Conservation (phyloP, 345 rosid genomes). For the Camelina hispida region DNA sequence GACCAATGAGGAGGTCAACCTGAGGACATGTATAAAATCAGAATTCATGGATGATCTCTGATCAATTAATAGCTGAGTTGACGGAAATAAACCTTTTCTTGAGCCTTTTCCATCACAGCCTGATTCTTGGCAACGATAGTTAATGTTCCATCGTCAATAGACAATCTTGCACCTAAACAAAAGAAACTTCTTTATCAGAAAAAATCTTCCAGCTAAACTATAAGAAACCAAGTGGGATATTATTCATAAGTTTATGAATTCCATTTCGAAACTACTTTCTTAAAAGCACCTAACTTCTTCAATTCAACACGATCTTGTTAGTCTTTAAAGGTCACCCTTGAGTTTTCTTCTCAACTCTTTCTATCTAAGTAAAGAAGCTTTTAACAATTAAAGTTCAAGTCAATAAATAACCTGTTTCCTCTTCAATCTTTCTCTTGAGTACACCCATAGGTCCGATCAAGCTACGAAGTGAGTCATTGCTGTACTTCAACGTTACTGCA, state of each 20-base stretch:
- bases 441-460: constrained; percentile 89
- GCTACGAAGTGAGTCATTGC: constrained; percentile 83
- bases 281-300: constrained; percentile 5
- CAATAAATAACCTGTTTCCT: constrained; percentile 76
- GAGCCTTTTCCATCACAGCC: constrained; percentile 73
- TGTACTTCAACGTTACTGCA: constrained; percentile 77
- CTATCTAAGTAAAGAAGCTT: constrained; percentile 6
- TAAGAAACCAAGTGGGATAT: neutral
- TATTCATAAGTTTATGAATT: constrained; percentile 3
- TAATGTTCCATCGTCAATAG: constrained; percentile 77
- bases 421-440: constrained; percentile 83
- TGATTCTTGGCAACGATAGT: constrained; percentile 85
- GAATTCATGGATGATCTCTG: neutral
- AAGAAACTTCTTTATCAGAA: constrained; percentile 5
- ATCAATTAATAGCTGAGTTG: constrained; percentile 19
- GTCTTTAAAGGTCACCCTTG: constrained; percentile 1
- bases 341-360: no score
- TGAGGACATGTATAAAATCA: constrained; percentile 45
- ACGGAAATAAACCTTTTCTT: constrained; percentile 65
- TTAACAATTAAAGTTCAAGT: neutral
- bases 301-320: neutral
- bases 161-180: constrained; percentile 72
- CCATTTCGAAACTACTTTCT: neutral
- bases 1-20: constrained; percentile 84
- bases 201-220: constrained; percentile 7